Percentiles rank a stretch among this genome's conserved stretches.
Conservation (phyloP, 2,329 filamentous ascomycete genomes). For the Cucurbitaria berberidis region DNA sequence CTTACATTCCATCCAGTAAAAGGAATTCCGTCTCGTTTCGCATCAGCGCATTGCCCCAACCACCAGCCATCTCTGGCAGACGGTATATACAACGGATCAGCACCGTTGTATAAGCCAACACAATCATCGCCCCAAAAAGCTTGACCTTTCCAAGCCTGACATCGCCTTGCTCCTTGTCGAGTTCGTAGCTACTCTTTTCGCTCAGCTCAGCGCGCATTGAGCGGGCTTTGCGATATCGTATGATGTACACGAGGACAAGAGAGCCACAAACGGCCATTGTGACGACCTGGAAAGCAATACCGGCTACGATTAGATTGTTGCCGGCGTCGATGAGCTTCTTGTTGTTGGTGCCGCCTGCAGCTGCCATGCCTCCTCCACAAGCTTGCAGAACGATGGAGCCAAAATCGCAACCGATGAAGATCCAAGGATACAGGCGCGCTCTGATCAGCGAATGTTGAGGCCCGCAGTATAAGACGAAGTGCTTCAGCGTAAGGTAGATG, state of each 20-base stretch:
- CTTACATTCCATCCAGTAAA: conserved; percentile 54
- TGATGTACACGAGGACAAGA: conserved; percentile 45
- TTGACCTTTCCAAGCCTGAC: conserved; percentile 25
- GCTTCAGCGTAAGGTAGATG: conserved; percentile 57
- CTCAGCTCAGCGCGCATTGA: conserved; percentile 7
- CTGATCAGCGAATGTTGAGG: conserved; percentile 49
- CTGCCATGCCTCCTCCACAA: conserved; percentile 62
- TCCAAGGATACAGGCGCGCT: conserved; percentile 57
- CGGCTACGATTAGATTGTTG: conserved; percentile 62
- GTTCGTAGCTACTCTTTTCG: conserved; percentile 34
- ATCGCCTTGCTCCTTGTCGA: conserved; percentile 31
- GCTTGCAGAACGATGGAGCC: conserved; percentile 63
- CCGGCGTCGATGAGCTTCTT: conserved; percentile 50
- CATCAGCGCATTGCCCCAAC: conserved; percentile 53
- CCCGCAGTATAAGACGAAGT: conserved; percentile 54
- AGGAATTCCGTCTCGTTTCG: conserved; percentile 56
- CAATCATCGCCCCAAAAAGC: conserved; percentile 35
- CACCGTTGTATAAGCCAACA: conserved; percentile 51
- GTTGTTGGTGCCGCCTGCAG: conserved; percentile 38
- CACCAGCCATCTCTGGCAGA: conserved; percentile 54
- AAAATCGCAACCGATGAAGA: conserved; percentile 65
- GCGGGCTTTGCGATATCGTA: conserved; percentile 28
- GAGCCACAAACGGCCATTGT: conserved; percentile 57
- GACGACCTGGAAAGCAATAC: conserved; percentile 61
- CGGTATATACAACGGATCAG: conserved; percentile 56